These are phyloP conservation scores for Craterostigma plantagineum DNA, from an alignment of 257 asterid species.

Conservation along the genomic window DNA sequence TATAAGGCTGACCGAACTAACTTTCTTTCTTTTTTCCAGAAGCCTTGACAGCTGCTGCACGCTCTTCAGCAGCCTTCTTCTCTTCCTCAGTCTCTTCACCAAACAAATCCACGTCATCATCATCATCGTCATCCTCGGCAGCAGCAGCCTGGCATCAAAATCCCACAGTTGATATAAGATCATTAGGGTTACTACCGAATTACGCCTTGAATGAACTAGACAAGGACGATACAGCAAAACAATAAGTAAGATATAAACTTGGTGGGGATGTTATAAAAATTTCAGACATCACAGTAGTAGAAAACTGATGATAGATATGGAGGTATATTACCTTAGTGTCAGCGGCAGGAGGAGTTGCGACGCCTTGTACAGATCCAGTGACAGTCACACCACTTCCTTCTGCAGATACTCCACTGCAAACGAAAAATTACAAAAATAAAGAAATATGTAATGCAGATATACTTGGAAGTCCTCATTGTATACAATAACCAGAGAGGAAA, in stretches of 20 bases:
- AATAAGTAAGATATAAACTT: neutral
- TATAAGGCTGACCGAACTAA: conserved; percentile 17
- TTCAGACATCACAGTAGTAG: neutral
- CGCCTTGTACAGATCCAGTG: conserved; percentile 34
- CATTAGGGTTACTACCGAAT: neutral
- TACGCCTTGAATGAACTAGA: neutral
- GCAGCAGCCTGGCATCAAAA: conserved; percentile 19
- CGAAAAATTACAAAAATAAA: conserved; percentile 4
- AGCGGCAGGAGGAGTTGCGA: conserved; percentile 45
- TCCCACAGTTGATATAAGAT: neutral
- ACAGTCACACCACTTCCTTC: conserved; percentile 49
- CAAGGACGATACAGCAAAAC: neutral
- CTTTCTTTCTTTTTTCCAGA: conserved; percentile 87
- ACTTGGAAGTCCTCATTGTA: neutral
- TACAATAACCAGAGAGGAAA: neutral
- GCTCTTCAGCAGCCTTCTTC: conserved; percentile 80
- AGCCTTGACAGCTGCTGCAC: conserved; percentile 78
- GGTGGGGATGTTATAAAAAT: neutral
- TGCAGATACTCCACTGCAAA: conserved; percentile 53
- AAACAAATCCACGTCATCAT: conserved; percentile 21
- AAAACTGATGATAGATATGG: neutral
- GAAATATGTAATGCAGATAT: neutral
- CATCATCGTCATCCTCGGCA: conserved; percentile 74
- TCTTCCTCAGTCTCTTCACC: conserved; percentile 57
- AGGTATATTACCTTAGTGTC: conserved; percentile 30